Evolutionary conservation across 495 filamentous ascomycete genomes (phyloP), one percentile per base, ranked within the genome.

Genomic region (Amniculicola lignicola): DNA sequence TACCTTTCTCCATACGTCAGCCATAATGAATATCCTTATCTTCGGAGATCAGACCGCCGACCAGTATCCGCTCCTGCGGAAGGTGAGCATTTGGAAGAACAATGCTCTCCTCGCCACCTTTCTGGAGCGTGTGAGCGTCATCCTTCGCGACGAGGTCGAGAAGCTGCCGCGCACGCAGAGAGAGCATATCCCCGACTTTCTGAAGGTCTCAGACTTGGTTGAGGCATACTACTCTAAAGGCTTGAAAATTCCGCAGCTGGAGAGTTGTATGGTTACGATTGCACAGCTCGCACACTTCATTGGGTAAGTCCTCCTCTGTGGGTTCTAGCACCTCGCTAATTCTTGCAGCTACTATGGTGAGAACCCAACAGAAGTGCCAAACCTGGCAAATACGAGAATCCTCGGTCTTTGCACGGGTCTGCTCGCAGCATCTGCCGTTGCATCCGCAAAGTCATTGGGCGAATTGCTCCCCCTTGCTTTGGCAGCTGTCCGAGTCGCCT

Each of bases 21-120:
- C 37, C 59, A 65, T 27, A 31, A 70, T 70, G 69, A 71, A 72
- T 50, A 56, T 65, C 36, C 62, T 70, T 40, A 58, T 74, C 38
- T 89, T 90, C 68, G 88, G 88, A 74, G 87, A 93, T 69, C 86
- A 90, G 75, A 89, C 86, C 23, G 76, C 83, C 60, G 83, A 88
- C 65, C 83, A 84, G 47, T 82, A 85, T 59, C 74, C 76, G 40
- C 82, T 86, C 45, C 73, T 91, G 43, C 76, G 58, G 78, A 75
- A 74, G 76, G 74, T 87, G 69, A 61, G 84, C 65, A 76, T 82
- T 53, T 75, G 77, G 44, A 84, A 83, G 62, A 81, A 82, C 55
- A 83, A 87, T 64, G 72, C 82, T 19, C 70, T 88, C 12, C 69
- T 88, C 16, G 76, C 72, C 38, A 79, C 80, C 23, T 89, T 90